Percentiles rank a stretch among this genome's conserved stretches.
These are phyloP conservation scores for Starmerella geochares DNA, from an alignment of 805 yeast genomes.

Conservation along the genomic window DNA sequence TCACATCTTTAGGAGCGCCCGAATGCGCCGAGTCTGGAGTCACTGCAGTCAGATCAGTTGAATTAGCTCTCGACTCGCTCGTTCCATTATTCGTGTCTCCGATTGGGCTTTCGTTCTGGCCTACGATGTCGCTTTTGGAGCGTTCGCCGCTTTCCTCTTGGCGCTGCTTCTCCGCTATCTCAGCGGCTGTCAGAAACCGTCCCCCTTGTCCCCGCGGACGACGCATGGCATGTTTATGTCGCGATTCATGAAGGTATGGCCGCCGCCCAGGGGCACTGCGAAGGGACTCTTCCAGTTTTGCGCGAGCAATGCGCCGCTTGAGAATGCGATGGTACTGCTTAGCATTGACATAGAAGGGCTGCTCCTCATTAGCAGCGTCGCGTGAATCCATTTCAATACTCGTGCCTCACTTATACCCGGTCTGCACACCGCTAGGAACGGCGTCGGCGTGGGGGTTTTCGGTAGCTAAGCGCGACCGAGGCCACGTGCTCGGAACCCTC, in stretches of 20 bases:
- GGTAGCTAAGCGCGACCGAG: not conserved
- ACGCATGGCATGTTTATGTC: conserved; percentile 98
- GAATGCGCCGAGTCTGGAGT: not conserved
- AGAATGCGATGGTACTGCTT: conserved; percentile 92
- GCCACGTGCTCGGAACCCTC: no score
- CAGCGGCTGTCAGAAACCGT: conserved; percentile 87
- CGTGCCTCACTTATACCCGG: not conserved
- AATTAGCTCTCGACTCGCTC: not conserved
- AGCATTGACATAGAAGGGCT: conserved; percentile 95
- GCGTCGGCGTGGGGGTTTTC: no score
- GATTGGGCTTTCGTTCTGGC: not conserved
- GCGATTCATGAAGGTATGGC: conserved; percentile 90
- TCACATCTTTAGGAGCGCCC: not conserved
- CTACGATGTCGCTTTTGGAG: not conserved
- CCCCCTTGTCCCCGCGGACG: conserved; percentile 99
- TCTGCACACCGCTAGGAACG: no score
- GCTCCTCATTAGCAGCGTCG: conserved; percentile 41
- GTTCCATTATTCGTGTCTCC: not conserved
- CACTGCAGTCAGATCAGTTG: not conserved
- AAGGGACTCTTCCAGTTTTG: conserved; percentile 78
- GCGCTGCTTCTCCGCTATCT: conserved; percentile 40
- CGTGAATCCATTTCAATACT: conserved; percentile 2
- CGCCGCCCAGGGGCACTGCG: conserved; percentile 81
- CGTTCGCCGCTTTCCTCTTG: not conserved
- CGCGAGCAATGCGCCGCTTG: conserved; percentile 87